Evolutionary conservation across 1,284 basidiomycete genomes (phyloP).

Genomic region (Ceratobasidium sp.): DNA sequence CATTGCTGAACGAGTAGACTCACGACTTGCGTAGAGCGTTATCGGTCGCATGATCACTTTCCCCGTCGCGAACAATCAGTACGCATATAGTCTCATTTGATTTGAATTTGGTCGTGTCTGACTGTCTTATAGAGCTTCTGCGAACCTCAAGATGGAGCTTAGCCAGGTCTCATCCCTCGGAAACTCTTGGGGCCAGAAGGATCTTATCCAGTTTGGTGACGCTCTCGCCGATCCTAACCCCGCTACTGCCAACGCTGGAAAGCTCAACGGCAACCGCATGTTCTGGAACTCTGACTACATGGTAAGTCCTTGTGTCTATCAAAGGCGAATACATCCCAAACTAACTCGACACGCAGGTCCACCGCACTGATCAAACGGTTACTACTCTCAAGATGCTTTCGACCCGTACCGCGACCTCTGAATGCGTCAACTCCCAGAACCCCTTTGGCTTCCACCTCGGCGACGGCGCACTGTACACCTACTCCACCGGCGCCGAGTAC

Average conservation of each 20-base stretch:
- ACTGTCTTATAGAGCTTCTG: slow-evolving; percentile 39
- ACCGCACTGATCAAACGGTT: slow-evolving; percentile 70
- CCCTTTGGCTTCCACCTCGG: slow-evolving; percentile 76
- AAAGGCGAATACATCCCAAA: background rate
- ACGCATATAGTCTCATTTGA: slow-evolving; percentile 2
- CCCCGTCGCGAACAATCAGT: slow-evolving; percentile 46
- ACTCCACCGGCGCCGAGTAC: slow-evolving; percentile 74
- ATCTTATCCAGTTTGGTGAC: slow-evolving; percentile 53
- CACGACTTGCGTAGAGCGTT: slow-evolving; percentile 28
- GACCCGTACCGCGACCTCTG: slow-evolving; percentile 70
- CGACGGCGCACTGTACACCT: slow-evolving; percentile 74
- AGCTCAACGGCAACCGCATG: slow-evolving; percentile 71
- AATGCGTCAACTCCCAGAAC: slow-evolving; percentile 75
- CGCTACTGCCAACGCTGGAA: slow-evolving; percentile 69
- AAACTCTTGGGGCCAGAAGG: slow-evolving; percentile 48
- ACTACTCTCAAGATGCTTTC: slow-evolving; percentile 77
- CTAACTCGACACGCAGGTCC: slow-evolving; percentile 59
- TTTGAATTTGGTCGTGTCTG: background rate
- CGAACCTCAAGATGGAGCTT: slow-evolving; percentile 45
- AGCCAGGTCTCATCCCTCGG: slow-evolving; percentile 44
- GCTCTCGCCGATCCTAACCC: slow-evolving; percentile 52
- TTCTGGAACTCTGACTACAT: slow-evolving; percentile 79
- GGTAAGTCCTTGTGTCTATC: slow-evolving; percentile 57
- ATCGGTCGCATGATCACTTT: slow-evolving; percentile 47
- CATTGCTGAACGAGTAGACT: background rate